Evolutionary conservation across 2,329 filamentous ascomycete genomes (phyloP).

Genomic region (Aspergillus ustus): DNA sequence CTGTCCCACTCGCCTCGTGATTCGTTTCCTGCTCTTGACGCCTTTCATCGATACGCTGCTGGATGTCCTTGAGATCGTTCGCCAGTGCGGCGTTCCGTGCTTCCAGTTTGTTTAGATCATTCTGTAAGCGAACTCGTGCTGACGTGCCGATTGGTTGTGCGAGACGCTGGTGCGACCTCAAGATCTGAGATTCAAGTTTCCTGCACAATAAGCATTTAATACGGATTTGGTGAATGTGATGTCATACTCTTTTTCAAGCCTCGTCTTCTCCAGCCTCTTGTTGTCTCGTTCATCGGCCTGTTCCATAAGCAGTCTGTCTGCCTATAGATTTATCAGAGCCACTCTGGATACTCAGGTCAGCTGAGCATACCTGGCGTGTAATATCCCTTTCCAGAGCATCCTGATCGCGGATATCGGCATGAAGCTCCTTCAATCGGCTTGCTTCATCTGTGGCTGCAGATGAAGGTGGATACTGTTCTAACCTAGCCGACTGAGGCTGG

Average conservation of each 20-base stretch:
- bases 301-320: constrained; percentile 63
- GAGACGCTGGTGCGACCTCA: constrained; percentile 62
- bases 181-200: constrained; percentile 69
- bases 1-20: constrained; percentile 49
- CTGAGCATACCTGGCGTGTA: constrained; percentile 54
- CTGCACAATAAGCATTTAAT: constrained; percentile 32
- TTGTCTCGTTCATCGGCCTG: constrained; percentile 68
- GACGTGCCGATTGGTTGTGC: constrained; percentile 59
- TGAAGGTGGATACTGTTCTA: not conserved
- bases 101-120: constrained; percentile 68
- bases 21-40: constrained; percentile 60
- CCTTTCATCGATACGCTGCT: constrained; percentile 77
- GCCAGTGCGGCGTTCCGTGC: constrained; percentile 67
- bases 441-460: constrained; percentile 55
- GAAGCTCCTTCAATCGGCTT: constrained; percentile 64
- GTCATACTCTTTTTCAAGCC: constrained; percentile 51
- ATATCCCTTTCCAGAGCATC: constrained; percentile 91
- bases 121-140: constrained; percentile 49
- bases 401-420: constrained; percentile 77
- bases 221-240: not conserved
- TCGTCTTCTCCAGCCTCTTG: constrained; percentile 64
- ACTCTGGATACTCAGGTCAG: not conserved
- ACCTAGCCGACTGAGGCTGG: not conserved
- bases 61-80: constrained; percentile 78
- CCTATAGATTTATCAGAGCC: constrained; percentile 38